Conservation (phyloP, 176 grass and related monocot genomes). For the Alopecurus myosuroides region DNA sequence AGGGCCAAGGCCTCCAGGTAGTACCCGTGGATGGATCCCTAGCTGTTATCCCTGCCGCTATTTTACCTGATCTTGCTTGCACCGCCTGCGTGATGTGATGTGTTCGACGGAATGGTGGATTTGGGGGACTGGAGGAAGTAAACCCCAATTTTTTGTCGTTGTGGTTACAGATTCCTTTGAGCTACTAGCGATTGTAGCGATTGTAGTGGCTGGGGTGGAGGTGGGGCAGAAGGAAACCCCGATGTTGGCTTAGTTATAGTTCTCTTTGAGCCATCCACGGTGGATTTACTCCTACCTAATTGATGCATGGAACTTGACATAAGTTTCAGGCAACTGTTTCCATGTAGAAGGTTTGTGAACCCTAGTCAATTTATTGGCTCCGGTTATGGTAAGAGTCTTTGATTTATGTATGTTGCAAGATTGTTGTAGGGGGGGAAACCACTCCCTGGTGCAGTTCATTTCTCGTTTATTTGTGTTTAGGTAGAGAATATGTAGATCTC, state of each 20-base stretch:
- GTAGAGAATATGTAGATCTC: neutral
- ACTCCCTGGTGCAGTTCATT: neutral
- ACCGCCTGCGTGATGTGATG: neutral
- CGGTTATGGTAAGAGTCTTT: neutral
- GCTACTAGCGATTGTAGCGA: too few relatives aligned
- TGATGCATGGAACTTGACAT: neutral
- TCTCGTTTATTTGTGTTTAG: too few relatives aligned
- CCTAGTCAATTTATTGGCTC: neutral
- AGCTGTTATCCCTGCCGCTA: neutral
- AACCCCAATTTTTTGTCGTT: neutral
- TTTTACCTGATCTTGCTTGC: neutral
- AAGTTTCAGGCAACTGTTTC: neutral
- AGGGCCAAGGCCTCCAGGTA: slow-evolving; percentile 78
- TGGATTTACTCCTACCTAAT: neutral
- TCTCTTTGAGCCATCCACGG: neutral
- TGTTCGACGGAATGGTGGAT: neutral
- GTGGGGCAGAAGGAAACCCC: neutral
- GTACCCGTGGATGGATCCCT: neutral
- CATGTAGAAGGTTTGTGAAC: neutral
- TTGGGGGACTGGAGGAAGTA: neutral
- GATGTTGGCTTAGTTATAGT: neutral
- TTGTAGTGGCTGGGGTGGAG: neutral
- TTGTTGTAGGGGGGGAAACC: neutral
- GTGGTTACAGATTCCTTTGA: neutral
- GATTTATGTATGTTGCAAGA: neutral